Conservation (phyloP, 2,329 filamentous ascomycete genomes). For the Lachnellula occidentalis region DNA sequence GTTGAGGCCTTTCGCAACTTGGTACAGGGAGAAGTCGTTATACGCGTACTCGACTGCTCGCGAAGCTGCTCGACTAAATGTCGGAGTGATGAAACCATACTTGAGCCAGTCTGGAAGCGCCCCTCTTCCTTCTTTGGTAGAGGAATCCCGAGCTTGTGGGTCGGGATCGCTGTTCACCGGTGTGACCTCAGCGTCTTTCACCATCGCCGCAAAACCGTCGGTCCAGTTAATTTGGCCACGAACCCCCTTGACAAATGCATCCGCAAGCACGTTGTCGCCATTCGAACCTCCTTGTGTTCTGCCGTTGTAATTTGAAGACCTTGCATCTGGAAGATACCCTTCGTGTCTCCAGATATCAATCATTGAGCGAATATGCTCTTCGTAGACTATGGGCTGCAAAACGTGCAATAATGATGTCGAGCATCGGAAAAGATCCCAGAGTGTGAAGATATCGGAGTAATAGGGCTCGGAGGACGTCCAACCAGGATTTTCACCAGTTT, state of each 20-base stretch:
- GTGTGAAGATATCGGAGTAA: constrained; percentile 66
- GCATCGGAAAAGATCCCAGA: constrained; percentile 61
- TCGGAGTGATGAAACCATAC: constrained; percentile 60
- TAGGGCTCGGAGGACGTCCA: constrained; percentile 63
- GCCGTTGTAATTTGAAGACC: constrained; percentile 65
- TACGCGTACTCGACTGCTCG: constrained; percentile 62
- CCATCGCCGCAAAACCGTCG: constrained; percentile 57
- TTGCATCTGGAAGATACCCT: constrained; percentile 59
- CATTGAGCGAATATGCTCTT: constrained; percentile 60
- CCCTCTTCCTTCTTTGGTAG: constrained; percentile 62
- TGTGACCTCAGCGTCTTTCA: constrained; percentile 59
- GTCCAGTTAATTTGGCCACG: constrained; percentile 56
- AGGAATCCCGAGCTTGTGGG: constrained; percentile 46
- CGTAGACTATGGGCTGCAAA: constrained; percentile 55
- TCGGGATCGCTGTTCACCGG: constrained; percentile 57
- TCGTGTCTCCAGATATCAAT: constrained; percentile 64
- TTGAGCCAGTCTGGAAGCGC: constrained; percentile 64
- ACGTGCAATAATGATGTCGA: constrained; percentile 61
- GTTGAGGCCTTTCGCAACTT: constrained; percentile 50
- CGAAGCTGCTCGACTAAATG: constrained; percentile 55
- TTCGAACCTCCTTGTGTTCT: constrained; percentile 66
- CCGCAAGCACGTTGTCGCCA: constrained; percentile 65
- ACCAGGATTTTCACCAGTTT: constrained; percentile 63
- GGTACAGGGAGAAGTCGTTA: constrained; percentile 63
- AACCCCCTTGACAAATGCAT: constrained; percentile 66